Evolutionary conservation across 78 protist species (phyloP).

Genomic region (Chrysochromulina tobinii): DNA sequence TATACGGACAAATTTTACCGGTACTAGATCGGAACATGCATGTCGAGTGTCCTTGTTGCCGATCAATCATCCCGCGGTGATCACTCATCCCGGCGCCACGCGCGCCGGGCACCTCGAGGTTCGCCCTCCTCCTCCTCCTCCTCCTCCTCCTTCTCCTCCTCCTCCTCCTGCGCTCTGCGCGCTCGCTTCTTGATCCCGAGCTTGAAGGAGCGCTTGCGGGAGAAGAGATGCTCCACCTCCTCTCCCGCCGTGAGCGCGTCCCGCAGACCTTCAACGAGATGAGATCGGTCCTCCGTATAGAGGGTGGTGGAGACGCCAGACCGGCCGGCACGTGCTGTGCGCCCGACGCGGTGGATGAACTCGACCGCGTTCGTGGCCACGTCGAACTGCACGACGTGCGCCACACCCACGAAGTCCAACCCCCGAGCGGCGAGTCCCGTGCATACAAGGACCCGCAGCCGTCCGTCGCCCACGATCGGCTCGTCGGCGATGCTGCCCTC

Average conservation of each 20-base stretch:
- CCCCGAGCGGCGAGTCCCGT: not conserved
- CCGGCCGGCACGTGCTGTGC: conserved; percentile 96
- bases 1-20: too few relatives aligned
- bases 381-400: conserved; percentile 91
- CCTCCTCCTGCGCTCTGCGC: too few relatives aligned
- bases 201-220: not conserved
- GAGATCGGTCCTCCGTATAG: not conserved
- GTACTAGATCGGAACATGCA: too few relatives aligned
- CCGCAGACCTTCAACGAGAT: not conserved
- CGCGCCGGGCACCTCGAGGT: too few relatives aligned
- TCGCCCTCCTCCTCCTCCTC: too few relatives aligned
- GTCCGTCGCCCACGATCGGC: too few relatives aligned
- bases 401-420: not conserved
- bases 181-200: not conserved
- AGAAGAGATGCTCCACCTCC: not conserved
- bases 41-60: too few relatives aligned
- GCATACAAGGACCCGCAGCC: not conserved
- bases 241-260: not conserved
- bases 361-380: conserved; percentile 71
- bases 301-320: not conserved
- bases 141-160: too few relatives aligned
- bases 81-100: too few relatives aligned
- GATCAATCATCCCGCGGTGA: too few relatives aligned
- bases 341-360: conserved; percentile 94
- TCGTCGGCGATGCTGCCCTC: not conserved